phyloP scores from a whole-genome alignment of 139 green algal species.

The Eudorina sp. region DNA sequence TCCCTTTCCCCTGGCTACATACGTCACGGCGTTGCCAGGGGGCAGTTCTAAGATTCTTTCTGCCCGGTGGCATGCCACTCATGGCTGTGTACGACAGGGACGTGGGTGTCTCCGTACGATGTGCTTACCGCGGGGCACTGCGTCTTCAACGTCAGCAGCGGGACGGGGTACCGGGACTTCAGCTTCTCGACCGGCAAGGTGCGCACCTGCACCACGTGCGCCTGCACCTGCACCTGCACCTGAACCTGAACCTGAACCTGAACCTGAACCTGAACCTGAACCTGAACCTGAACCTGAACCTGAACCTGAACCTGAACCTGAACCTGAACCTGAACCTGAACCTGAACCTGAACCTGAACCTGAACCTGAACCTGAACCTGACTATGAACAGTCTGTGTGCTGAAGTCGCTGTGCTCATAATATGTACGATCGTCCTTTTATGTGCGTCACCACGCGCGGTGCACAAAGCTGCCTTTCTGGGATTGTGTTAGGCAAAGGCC shows the following conservation, averaged over 20 bases:
- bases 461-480: no score
- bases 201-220: background rate
- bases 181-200: constrained; percentile 22
- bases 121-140: constrained; percentile 61
- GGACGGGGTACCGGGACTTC: background rate
- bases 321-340: background rate
- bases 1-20: no score
- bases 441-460: no score
- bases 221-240: background rate
- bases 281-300: background rate
- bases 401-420: no score
- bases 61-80: background rate
- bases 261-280: no score
- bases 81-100: constrained; percentile 18
- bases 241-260: background rate
- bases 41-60: no score
- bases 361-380: no score
- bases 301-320: background rate
- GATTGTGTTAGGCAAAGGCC: no score
- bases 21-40: no score
- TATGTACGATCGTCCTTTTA: no score
- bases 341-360: no score
- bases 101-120: constrained; percentile 42
- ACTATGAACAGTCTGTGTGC: no score
- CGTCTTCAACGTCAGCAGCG: constrained; percentile 47